Percentiles rank a stretch among this genome's conserved stretches.
Evolutionary conservation across 148 eudicot species (phyloP).

Genomic region (Persicaria tinctoria): DNA sequence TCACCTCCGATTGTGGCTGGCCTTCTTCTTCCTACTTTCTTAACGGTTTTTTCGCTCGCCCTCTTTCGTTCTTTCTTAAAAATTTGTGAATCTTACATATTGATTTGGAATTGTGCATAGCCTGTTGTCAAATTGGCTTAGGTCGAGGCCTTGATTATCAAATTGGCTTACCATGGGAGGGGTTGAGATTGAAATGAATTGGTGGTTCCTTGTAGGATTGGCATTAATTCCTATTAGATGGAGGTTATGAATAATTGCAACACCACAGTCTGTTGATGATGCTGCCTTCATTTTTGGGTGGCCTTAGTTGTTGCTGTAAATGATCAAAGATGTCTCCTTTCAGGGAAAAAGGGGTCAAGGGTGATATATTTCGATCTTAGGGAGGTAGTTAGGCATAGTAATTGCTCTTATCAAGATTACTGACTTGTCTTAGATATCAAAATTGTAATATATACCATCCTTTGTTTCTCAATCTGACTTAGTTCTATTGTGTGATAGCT

Average conservation of each 20-base stretch:
- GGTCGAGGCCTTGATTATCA: not conserved
- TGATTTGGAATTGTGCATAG: no score
- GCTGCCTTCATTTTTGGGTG: not conserved
- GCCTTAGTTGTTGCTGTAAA: not conserved
- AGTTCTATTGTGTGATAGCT: not conserved
- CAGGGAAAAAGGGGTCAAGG: not conserved
- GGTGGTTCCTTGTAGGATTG: not conserved
- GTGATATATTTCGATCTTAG: not conserved
- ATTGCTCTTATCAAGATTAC: not conserved
- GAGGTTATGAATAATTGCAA: not conserved
- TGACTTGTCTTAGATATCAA: slow-evolving; percentile 2
- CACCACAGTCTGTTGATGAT: not conserved
- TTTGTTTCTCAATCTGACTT: not conserved
- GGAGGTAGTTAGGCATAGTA: not conserved
- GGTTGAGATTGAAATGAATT: not conserved
- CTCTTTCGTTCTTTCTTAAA: not conserved
- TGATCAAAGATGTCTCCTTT: not conserved
- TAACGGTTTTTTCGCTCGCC: slow-evolving; percentile 27
- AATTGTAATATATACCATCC: not conserved
- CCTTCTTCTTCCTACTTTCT: slow-evolving; percentile 51
- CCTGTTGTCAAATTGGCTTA: no score
- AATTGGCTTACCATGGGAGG: not conserved
- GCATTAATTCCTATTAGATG: not conserved
- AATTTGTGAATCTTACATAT: not conserved
- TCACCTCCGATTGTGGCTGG: slow-evolving; percentile 44